Percentiles rank a stretch among this genome's conserved stretches.
Evolutionary conservation across 1,284 basidiomycete genomes (phyloP).

Genomic region (Athelia psychrophila): DNA sequence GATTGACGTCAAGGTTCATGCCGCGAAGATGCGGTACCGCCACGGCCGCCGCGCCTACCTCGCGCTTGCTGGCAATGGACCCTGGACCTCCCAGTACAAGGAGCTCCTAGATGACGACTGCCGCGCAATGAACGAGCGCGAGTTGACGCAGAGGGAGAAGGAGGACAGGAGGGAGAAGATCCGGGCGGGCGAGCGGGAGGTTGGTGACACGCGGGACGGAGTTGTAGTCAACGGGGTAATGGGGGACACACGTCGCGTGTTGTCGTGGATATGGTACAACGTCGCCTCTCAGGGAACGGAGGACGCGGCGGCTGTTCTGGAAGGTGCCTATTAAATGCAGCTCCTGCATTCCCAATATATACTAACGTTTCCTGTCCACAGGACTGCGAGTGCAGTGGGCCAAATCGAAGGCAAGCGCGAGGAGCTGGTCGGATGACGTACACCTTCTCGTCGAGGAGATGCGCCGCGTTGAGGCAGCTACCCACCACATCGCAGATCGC

Average conservation of each 20-base stretch:
- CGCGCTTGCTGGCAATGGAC: neutral
- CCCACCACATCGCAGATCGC: too few relatives aligned
- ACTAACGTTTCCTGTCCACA: neutral
- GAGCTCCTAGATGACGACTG: neutral
- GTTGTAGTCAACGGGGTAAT: neutral
- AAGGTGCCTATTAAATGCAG: neutral
- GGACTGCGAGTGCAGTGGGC: neutral
- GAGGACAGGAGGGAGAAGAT: neutral
- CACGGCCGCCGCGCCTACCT: neutral
- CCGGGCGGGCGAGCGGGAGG: neutral
- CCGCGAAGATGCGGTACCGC: neutral
- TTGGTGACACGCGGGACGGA: neutral
- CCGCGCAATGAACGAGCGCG: neutral
- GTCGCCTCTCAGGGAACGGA: neutral
- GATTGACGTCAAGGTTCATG: neutral
- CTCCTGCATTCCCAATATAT: neutral
- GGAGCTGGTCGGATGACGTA: neutral
- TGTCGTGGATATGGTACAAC: neutral
- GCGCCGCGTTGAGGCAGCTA: neutral
- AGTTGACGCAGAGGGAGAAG: neutral
- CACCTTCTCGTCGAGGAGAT: neutral
- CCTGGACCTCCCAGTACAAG: neutral
- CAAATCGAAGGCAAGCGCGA: neutral
- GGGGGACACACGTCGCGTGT: neutral
- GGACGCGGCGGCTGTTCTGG: neutral